These are phyloP conservation scores for Cardiospermum halicacabum DNA, from an alignment of 345 rosid genomes.

Conservation along the genomic window DNA sequence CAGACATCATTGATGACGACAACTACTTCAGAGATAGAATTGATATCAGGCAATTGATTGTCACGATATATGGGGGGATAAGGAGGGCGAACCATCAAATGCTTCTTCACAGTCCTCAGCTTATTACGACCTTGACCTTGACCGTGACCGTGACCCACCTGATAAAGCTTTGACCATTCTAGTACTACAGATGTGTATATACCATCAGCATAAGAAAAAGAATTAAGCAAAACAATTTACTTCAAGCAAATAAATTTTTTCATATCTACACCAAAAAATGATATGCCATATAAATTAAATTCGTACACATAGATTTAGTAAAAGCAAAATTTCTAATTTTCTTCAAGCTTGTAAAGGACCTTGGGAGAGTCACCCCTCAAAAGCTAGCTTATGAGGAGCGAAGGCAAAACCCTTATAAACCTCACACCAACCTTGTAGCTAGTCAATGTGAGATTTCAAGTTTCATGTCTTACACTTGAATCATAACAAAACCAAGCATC, in stretches of 20 bases:
- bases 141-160: no score
- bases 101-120: conserved; percentile 12
- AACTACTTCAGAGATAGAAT: conserved; percentile 28
- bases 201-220: conserved; percentile 1
- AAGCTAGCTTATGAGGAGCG: no score
- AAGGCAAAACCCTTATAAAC: no score
- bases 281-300: no score
- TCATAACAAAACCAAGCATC: no score
- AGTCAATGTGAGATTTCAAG: no score
- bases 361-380: no score
- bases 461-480: no score
- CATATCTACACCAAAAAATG: conserved; percentile 8
- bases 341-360: no score
- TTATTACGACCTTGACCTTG: conserved; percentile 5
- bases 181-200: conserved; percentile 26
- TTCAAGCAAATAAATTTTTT: background rate
- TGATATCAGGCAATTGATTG: conserved; percentile 27
- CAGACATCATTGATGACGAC: conserved; percentile 41
- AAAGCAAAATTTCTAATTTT: no score
- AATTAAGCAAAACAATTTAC: background rate
- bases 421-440: no score
- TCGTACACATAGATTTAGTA: no score
- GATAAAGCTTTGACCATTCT: conserved; percentile 29
- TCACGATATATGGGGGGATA: conserved; percentile 44
- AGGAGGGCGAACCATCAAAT: conserved; percentile 55